Evolutionary conservation across 768 basidiomycete species (phyloP).

Genomic region (Exidia glandulosa): DNA sequence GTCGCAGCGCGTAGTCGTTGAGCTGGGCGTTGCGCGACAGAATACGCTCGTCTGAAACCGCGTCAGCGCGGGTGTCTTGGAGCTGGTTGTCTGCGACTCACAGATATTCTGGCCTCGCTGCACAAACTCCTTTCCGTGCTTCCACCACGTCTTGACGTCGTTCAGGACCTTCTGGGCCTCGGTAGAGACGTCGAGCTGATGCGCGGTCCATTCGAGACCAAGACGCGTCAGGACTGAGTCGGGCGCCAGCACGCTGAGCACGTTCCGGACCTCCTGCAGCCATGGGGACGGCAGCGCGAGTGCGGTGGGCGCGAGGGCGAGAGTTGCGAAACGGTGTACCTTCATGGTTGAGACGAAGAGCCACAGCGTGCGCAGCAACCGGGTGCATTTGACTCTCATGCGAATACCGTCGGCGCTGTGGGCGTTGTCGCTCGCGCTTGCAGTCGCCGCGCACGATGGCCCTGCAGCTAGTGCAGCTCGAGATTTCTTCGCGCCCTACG

Average conservation of each 20-base stretch:
- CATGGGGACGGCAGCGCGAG: background rate
- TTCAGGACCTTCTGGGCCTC: constrained; percentile 12
- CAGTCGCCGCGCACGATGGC: background rate
- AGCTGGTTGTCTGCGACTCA: constrained; percentile 27
- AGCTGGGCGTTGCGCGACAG: constrained; percentile 34
- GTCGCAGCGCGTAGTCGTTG: constrained; percentile 39
- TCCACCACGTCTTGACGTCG: constrained; percentile 46
- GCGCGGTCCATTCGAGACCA: background rate
- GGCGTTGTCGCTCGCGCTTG: background rate
- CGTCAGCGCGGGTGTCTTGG: background rate
- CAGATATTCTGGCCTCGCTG: constrained; percentile 63
- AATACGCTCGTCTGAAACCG: constrained; percentile 49
- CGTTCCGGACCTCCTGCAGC: background rate
- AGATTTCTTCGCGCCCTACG: constrained; percentile 6
- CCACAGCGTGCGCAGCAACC: too few species aligned
- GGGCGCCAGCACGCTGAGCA: background rate
- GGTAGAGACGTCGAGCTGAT: constrained; percentile 6
- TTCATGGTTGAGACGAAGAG: too few species aligned
- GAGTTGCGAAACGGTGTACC: background rate
- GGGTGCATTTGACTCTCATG: too few species aligned
- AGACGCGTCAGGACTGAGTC: constrained; percentile 1
- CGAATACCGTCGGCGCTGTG: background rate
- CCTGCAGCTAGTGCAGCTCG: background rate
- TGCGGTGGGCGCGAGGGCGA: background rate
- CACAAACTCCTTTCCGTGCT: constrained; percentile 53